Evolutionary conservation across 306 rosid species (phyloP).

Genomic region (Notholithocarpus densiflorus): DNA sequence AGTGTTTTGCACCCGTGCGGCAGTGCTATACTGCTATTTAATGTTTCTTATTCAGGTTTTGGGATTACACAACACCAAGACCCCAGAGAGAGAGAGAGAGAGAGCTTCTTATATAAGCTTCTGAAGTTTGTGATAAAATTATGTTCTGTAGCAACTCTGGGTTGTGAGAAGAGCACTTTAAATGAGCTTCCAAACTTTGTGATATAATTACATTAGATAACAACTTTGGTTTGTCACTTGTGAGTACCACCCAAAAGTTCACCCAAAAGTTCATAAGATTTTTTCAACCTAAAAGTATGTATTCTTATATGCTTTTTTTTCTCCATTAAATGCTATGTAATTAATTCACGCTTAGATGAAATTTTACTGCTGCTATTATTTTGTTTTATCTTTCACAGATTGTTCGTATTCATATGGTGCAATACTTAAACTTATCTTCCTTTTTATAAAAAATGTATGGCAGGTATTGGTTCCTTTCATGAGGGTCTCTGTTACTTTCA

Average conservation of each 20-base stretch:
- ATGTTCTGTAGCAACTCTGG: background rate
- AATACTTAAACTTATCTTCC: constrained; percentile 29
- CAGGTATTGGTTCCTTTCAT: constrained; percentile 37
- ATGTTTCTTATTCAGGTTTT: background rate
- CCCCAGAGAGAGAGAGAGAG: background rate
- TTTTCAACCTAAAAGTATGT: background rate
- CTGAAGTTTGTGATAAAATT: background rate
- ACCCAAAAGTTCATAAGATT: background rate
- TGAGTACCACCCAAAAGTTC: background rate
- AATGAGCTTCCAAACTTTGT: background rate
- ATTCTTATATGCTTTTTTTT: background rate
- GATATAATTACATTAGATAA: background rate
- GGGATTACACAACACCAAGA: background rate
- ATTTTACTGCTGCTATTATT: background rate
- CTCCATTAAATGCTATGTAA: background rate
- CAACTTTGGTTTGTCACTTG: background rate
- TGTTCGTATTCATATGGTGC: constrained; percentile 24
- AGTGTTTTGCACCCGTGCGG: background rate
- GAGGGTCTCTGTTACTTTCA: constrained; percentile 20
- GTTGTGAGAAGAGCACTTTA: background rate
- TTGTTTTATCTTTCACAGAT: background rate
- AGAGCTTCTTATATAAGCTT: background rate
- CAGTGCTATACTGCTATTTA: background rate
- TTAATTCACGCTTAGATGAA: background rate
- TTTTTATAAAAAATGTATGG: constrained; percentile 22